Percentiles rank a stretch among this genome's conserved stretches.
phyloP scores from a whole-genome alignment of 1,284 basidiomycete species.

The Ustilago sp. region DNA sequence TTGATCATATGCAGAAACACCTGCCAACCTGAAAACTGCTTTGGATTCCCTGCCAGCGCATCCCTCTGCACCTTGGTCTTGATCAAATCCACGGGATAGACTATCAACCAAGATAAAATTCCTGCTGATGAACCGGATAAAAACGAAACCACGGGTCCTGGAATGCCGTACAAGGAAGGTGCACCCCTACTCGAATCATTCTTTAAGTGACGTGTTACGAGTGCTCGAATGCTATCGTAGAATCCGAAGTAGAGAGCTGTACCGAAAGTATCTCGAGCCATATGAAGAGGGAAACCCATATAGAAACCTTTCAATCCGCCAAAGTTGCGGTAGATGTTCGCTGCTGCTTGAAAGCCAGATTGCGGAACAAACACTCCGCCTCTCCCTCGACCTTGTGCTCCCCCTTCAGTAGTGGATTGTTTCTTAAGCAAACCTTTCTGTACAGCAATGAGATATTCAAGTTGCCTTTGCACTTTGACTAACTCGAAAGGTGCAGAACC shows the following conservation, averaged over 20 bases:
- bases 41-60: constrained; percentile 80
- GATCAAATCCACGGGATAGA: constrained; percentile 75
- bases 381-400: background rate
- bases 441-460: constrained; percentile 91
- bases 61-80: constrained; percentile 94
- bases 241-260: constrained; percentile 67
- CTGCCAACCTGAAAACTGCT: constrained; percentile 76
- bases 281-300: constrained; percentile 64
- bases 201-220: constrained; percentile 51
- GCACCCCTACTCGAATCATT: constrained; percentile 24
- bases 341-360: constrained; percentile 62
- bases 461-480: constrained; percentile 85
- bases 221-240: constrained; percentile 63
- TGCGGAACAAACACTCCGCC: constrained; percentile 53
- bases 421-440: constrained; percentile 74
- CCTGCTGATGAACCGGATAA: constrained; percentile 64
- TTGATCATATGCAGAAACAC: constrained; percentile 81
- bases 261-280: constrained; percentile 59
- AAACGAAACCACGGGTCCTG: constrained; percentile 64
- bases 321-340: constrained; percentile 63
- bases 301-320: constrained; percentile 68
- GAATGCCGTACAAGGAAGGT: constrained; percentile 52
- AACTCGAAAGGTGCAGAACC: constrained; percentile 81
- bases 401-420: background rate
- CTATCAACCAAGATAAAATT: constrained; percentile 64